phyloP scores from a whole-genome alignment of 2,329 filamentous ascomycete genomes.

The Talaromyces sp. region DNA sequence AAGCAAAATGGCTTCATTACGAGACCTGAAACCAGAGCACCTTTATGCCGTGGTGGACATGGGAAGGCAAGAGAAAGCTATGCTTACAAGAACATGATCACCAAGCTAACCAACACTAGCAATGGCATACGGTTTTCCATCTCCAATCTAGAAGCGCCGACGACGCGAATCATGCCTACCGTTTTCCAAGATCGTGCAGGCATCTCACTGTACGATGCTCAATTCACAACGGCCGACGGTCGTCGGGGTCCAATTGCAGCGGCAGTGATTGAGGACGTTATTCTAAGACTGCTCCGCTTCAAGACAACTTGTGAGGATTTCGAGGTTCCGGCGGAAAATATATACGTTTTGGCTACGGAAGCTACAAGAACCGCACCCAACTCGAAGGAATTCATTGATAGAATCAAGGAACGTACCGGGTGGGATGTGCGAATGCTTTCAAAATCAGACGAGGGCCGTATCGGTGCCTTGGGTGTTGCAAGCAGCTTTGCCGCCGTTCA shows the following conservation, averaged over 20 bases:
- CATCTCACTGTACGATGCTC: constrained; percentile 83
- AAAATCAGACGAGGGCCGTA: constrained; percentile 73
- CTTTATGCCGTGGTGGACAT: constrained; percentile 38
- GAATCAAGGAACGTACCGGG: constrained; percentile 60
- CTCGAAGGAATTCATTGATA: constrained; percentile 59
- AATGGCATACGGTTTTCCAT: constrained; percentile 94
- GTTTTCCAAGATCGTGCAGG: constrained; percentile 71
- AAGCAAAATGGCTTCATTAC: constrained; percentile 11
- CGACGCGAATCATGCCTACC: constrained; percentile 67
- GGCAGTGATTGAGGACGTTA: constrained; percentile 60
- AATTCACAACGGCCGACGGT: constrained; percentile 42
- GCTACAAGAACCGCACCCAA: constrained; percentile 79
- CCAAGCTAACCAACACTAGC: constrained; percentile 32
- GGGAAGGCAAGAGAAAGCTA: constrained; percentile 32
- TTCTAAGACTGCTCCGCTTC: constrained; percentile 65
- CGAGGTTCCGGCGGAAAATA: constrained; percentile 57
- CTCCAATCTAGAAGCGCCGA: constrained; percentile 67
- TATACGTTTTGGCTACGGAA: constrained; percentile 79
- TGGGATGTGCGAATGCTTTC: constrained; percentile 67
- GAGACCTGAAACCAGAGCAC: constrained; percentile 10
- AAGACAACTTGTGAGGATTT: constrained; percentile 65
- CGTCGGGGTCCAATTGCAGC: constrained; percentile 51
- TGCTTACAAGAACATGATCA: background rate
- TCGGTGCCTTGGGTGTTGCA: constrained; percentile 78
- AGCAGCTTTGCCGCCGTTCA: constrained; percentile 66